Percentiles rank a stretch among this genome's conserved stretches.
phyloP scores from a whole-genome alignment of 768 basidiomycete genomes.

The Rhizopogon sp. region DNA sequence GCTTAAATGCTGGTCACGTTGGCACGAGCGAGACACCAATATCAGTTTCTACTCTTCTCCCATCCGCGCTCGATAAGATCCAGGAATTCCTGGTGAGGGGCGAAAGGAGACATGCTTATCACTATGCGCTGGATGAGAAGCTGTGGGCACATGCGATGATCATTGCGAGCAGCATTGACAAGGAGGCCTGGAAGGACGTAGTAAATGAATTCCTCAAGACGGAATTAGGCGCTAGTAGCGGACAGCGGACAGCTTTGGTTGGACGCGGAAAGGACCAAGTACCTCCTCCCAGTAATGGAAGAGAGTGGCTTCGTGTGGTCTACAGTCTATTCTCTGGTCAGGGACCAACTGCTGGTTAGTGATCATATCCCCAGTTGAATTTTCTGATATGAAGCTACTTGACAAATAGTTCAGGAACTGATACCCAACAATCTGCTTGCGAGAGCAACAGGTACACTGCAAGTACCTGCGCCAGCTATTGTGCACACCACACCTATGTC shows the following conservation, averaged over 20 bases:
- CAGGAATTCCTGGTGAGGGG: slow-evolving; percentile 78
- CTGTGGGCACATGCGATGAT: slow-evolving; percentile 96
- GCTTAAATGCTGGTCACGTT: slow-evolving; percentile 13
- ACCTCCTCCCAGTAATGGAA: slow-evolving; percentile 36
- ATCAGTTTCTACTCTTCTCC: slow-evolving; percentile 51
- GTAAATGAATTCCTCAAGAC: slow-evolving; percentile 78
- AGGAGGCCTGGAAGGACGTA: slow-evolving; percentile 90
- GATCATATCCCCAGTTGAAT: background rate
- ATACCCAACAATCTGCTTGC: slow-evolving; percentile 53
- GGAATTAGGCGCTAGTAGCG: slow-evolving; percentile 54
- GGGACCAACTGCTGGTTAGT: slow-evolving; percentile 68
- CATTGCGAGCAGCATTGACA: slow-evolving; percentile 89
- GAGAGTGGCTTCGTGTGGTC: slow-evolving; percentile 73
- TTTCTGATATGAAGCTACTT: slow-evolving; percentile 5
- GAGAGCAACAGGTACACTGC: slow-evolving; percentile 32
- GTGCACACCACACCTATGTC: slow-evolving; percentile 52
- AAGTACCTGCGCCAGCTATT: slow-evolving; percentile 28
- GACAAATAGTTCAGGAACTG: slow-evolving; percentile 63
- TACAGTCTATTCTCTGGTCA: slow-evolving; percentile 86
- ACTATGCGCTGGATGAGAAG: slow-evolving; percentile 81
- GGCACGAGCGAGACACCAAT: slow-evolving; percentile 45
- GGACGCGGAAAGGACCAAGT: slow-evolving; percentile 15
- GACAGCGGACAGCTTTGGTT: slow-evolving; percentile 10
- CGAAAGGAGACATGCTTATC: slow-evolving; percentile 81
- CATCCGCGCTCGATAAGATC: slow-evolving; percentile 70